Percentiles rank a stretch among this genome's conserved stretches.
Conservation (phyloP, 306 rosid species). For the Acacia acuminata region DNA sequence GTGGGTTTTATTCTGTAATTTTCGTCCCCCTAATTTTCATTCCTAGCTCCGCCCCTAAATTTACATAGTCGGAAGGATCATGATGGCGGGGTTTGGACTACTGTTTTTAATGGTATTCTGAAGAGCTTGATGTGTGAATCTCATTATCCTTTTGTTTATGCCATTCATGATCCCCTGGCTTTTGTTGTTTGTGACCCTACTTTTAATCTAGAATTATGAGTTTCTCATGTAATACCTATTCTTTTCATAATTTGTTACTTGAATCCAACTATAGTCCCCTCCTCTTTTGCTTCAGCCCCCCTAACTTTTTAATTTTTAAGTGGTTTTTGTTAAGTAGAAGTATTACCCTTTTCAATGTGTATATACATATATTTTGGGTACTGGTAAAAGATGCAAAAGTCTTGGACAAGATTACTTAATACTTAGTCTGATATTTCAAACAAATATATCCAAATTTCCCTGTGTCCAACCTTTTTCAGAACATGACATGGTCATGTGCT, state of each 20-base stretch:
- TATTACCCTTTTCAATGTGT: not conserved
- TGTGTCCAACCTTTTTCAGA: not conserved
- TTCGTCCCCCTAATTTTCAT: no score
- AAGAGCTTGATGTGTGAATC: slow-evolving; percentile 20
- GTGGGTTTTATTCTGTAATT: no score
- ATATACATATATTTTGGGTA: not conserved
- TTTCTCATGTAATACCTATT: slow-evolving; percentile 8
- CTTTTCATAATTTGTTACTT: slow-evolving; percentile 14
- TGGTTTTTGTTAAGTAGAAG: not conserved
- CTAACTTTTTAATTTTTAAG: not conserved
- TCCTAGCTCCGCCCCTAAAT: no score
- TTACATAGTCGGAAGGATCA: slow-evolving; percentile 94
- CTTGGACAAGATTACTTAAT: not conserved
- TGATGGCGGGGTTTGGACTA: slow-evolving; percentile 87
- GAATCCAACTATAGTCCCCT: not conserved
- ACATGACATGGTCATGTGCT: not conserved
- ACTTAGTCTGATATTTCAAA: slow-evolving; percentile 17
- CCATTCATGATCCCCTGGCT: not conserved
- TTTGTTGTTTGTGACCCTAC: slow-evolving; percentile 8
- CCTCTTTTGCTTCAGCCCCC: not conserved
- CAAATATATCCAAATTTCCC: slow-evolving; percentile 8
- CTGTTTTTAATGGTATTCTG: slow-evolving; percentile 90
- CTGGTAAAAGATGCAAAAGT: slow-evolving; percentile 4
- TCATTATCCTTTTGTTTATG: not conserved
- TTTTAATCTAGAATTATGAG: slow-evolving; percentile 20